Evolutionary conservation across 495 filamentous ascomycete genomes (phyloP).

Genomic region (Penicillium tannophilum): DNA sequence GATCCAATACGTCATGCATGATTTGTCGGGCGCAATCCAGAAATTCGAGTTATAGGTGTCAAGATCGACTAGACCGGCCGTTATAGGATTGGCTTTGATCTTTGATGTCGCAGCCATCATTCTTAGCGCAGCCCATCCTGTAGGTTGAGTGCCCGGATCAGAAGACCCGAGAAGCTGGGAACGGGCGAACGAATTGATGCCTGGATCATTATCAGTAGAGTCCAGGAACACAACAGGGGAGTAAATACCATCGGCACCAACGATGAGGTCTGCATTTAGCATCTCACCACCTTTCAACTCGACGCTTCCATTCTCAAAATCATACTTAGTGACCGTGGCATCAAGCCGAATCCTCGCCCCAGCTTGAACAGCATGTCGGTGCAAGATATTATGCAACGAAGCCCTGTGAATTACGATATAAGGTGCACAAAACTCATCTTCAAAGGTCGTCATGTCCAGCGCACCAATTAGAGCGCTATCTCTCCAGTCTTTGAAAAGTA

Average conservation of each 20-base stretch:
- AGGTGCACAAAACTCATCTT: background rate
- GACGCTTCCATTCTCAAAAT: background rate
- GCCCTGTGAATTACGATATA: background rate
- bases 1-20: background rate
- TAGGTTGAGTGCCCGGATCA: slow-evolving; percentile 6
- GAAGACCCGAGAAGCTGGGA: background rate
- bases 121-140: slow-evolving; percentile 14
- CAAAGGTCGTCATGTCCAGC: background rate
- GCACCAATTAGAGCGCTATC: background rate
- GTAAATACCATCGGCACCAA: background rate
- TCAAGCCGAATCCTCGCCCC: background rate
- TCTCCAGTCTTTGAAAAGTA: background rate
- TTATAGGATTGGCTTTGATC: slow-evolving; percentile 7
- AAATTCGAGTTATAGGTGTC: background rate
- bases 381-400: background rate
- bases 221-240: background rate
- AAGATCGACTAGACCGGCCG: background rate
- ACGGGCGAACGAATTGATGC: background rate
- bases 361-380: background rate
- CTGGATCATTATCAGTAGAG: background rate
- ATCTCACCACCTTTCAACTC: too few species aligned
- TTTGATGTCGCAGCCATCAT: slow-evolving; percentile 15
- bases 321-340: background rate
- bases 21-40: background rate
- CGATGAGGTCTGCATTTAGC: background rate